Evolutionary conservation across 768 basidiomycete species (phyloP).

Genomic region (Collybia nuda): DNA sequence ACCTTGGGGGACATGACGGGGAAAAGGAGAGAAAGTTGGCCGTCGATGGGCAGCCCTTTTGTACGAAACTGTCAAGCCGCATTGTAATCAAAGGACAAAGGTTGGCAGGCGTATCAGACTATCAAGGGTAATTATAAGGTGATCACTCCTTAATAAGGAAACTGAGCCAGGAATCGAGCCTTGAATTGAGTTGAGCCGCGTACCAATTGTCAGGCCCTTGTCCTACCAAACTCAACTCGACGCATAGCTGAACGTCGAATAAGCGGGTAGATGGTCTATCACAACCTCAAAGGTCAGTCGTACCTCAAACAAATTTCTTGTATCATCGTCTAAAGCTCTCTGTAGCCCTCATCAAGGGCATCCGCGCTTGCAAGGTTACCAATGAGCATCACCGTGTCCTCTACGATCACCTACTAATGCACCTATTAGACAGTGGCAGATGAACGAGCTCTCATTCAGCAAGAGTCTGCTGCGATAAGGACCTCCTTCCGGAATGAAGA

Average conservation of each 20-base stretch:
- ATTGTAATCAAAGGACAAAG: neutral
- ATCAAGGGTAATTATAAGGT: neutral
- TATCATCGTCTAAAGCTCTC: constrained; percentile 21
- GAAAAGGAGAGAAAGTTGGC: neutral
- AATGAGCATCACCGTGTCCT: constrained; percentile 3
- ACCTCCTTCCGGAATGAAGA: constrained; percentile 98
- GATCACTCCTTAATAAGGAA: neutral
- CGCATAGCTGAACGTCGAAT: neutral
- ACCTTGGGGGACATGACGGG: constrained; percentile 10
- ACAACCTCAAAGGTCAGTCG: constrained; percentile 79
- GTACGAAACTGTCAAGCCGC: neutral
- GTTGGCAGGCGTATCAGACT: neutral
- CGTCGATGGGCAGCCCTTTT: neutral
- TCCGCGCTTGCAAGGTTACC: constrained; percentile 91
- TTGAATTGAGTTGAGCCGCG: neutral
- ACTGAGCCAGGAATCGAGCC: neutral
- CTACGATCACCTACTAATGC: constrained; percentile 10
- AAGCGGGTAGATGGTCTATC: constrained; percentile 61
- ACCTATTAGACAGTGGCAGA: constrained; percentile 87
- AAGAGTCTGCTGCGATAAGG: constrained; percentile 95
- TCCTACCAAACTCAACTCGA: neutral
- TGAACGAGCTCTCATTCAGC: constrained; percentile 94
- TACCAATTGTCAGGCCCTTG: neutral
- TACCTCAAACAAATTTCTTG: neutral
- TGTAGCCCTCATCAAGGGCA: constrained; percentile 94